Conservation (phyloP, 1,284 basidiomycete genomes). For the Fomitopsis pinicola region DNA sequence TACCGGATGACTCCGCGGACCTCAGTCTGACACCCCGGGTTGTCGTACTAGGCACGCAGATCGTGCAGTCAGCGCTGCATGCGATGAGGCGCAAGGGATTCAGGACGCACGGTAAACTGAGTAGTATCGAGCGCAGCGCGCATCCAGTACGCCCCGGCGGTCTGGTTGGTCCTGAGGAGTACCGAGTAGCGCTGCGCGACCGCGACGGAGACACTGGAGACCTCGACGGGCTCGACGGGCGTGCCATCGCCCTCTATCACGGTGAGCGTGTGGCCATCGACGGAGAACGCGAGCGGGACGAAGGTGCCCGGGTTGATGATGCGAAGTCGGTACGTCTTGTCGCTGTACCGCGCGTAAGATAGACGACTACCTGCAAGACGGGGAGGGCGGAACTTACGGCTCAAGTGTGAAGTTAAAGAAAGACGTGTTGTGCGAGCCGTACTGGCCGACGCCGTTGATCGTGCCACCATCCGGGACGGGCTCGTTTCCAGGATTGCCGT, state of each 20-base stretch:
- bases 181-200: constrained; percentile 46
- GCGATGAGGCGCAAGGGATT: constrained; percentile 6
- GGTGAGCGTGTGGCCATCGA: constrained; percentile 41
- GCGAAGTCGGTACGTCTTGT: constrained; percentile 43
- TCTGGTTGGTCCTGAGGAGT: constrained; percentile 34
- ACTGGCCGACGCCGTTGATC: constrained; percentile 36
- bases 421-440: constrained; percentile 22
- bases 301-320: constrained; percentile 47
- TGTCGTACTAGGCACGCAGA: constrained; percentile 19
- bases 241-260: constrained; percentile 46
- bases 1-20: constrained; percentile 32
- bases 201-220: constrained; percentile 34
- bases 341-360: neutral
- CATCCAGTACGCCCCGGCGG: constrained; percentile 35
- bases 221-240: constrained; percentile 32
- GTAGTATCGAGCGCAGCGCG: constrained; percentile 35
- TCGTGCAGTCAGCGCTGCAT: neutral
- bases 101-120: constrained; percentile 23
- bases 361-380: neutral
- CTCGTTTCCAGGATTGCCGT: constrained; percentile 31
- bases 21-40: constrained; percentile 29
- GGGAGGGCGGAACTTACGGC: constrained; percentile 1
- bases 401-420: constrained; percentile 19
- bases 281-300: constrained; percentile 37
- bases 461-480: constrained; percentile 35